Conservation (phyloP, 495 filamentous ascomycete species). For the Aspergillus nidulans region DNA sequence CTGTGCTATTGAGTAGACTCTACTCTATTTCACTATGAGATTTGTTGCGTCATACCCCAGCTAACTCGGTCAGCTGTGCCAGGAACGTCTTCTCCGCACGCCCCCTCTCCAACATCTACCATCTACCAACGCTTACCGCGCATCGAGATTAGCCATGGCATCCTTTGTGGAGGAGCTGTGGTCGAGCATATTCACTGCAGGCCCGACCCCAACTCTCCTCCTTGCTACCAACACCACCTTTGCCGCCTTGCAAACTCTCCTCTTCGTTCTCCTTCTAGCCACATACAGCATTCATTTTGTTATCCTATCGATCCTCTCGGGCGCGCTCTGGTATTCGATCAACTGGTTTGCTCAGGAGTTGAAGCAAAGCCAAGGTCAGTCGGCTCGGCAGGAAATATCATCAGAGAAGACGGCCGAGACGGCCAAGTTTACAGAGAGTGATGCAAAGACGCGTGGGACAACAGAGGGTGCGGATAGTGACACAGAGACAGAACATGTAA, state of each 20-base stretch:
- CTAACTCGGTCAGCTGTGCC: neutral
- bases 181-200: slow-evolving; percentile 87
- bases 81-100: neutral
- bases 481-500: slow-evolving; percentile 45
- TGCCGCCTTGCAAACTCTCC: slow-evolving; percentile 72
- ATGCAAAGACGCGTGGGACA: slow-evolving; percentile 28
- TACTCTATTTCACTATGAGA: neutral
- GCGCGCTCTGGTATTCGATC: slow-evolving; percentile 83
- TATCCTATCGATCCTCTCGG: slow-evolving; percentile 71
- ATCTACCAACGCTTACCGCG: neutral
- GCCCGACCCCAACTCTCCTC: slow-evolving; percentile 80
- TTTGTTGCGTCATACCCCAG: neutral
- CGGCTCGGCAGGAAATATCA: slow-evolving; percentile 44
- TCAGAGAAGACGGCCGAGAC: slow-evolving; percentile 25
- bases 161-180: slow-evolving; percentile 79
- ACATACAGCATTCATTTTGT: slow-evolving; percentile 89
- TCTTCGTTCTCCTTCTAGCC: slow-evolving; percentile 69
- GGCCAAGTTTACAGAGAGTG: slow-evolving; percentile 22
- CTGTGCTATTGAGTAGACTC: neutral
- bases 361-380: slow-evolving; percentile 54
- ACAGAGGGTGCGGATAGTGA: slow-evolving; percentile 39
- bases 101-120: neutral
- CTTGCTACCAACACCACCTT: slow-evolving; percentile 90
- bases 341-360: slow-evolving; percentile 95
- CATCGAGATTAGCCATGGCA: slow-evolving; percentile 51